These are phyloP conservation scores for Eruca vesicaria DNA, from an alignment of 441 rosid species.

Conservation along the genomic window DNA sequence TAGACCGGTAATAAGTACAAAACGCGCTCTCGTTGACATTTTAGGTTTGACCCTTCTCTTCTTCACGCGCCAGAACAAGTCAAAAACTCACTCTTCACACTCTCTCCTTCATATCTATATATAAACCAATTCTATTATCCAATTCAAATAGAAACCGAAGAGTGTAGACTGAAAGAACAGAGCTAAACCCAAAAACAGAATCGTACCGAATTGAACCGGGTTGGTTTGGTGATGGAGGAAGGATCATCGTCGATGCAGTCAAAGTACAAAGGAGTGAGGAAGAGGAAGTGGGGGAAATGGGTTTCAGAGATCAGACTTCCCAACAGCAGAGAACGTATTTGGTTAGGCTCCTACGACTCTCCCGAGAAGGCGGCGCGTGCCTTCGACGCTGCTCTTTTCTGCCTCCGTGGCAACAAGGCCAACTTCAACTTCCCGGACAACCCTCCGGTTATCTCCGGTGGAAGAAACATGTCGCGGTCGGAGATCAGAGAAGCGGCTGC, in stretches of 20 bases:
- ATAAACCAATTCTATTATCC: neutral
- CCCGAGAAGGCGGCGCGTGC: slow-evolving; percentile 85
- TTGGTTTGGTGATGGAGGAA: slow-evolving; percentile 3
- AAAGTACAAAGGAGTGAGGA: slow-evolving; percentile 76
- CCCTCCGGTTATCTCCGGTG: slow-evolving; percentile 43
- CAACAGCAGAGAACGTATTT: slow-evolving; percentile 76
- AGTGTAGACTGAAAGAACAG: slow-evolving; percentile 1
- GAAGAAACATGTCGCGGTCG: slow-evolving; percentile 40
- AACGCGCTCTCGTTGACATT: slow-evolving; percentile 27
- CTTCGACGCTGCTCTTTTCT: slow-evolving; percentile 76
- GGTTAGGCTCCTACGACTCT: slow-evolving; percentile 75
- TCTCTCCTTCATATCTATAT: slow-evolving; percentile 7
- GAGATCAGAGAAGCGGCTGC: slow-evolving; percentile 68
- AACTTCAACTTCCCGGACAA: slow-evolving; percentile 72
- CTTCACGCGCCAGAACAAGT: slow-evolving; percentile 20
- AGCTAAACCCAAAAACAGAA: neutral
- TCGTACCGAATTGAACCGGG: neutral
- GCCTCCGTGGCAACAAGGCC: slow-evolving; percentile 65
- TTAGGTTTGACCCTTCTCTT: slow-evolving; percentile 6
- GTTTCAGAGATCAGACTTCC: slow-evolving; percentile 88
- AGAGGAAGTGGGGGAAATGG: slow-evolving; percentile 95
- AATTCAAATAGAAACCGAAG: neutral
- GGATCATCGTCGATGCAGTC: slow-evolving; percentile 24
- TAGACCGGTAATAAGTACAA: neutral
- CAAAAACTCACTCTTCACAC: slow-evolving; percentile 21